Percentiles rank a stretch among this genome's conserved stretches.
These are phyloP conservation scores for Neostapfia colusana DNA, from an alignment of 176 grass and related monocot species.

Conservation along the genomic window DNA sequence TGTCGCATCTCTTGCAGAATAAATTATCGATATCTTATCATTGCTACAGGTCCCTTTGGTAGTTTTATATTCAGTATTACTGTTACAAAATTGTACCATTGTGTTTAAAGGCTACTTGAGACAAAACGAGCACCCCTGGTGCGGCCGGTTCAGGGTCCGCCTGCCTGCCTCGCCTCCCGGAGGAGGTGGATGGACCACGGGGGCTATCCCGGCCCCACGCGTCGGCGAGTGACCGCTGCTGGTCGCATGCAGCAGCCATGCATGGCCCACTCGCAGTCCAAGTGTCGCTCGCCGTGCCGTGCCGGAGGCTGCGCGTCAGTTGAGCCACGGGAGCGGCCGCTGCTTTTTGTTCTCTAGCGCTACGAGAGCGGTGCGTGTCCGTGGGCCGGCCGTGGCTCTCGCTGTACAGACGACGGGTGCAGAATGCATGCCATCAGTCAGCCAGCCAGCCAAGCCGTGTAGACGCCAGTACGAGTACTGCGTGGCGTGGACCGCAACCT, in stretches of 20 bases:
- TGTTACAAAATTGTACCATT: not conserved
- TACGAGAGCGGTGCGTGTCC: not conserved
- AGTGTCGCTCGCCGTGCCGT: not conserved
- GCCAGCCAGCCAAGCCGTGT: too few species aligned
- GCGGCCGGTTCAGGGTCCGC: not conserved
- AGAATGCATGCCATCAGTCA: too few species aligned
- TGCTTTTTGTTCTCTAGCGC: constrained; percentile 1
- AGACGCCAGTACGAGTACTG: not conserved
- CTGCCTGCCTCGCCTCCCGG: not conserved
- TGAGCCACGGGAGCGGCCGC: not conserved
- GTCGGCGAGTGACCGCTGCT: not conserved
- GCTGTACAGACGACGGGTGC: not conserved
- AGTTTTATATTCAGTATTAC: not conserved
- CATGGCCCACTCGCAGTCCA: not conserved
- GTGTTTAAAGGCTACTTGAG: not conserved
- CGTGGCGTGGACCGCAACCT: too few species aligned
- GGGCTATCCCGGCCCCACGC: not conserved
- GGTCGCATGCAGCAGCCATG: not conserved
- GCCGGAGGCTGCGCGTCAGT: not conserved
- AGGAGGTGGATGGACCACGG: too few species aligned
- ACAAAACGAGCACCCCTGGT: not conserved
- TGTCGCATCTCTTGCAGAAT: constrained; percentile 6
- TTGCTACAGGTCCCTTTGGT: not conserved
- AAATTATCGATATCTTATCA: not conserved
- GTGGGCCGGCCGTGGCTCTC: not conserved